Evolutionary conservation across 2,329 filamentous ascomycete genomes (phyloP).

Genomic region (Fusarium newnesense): DNA sequence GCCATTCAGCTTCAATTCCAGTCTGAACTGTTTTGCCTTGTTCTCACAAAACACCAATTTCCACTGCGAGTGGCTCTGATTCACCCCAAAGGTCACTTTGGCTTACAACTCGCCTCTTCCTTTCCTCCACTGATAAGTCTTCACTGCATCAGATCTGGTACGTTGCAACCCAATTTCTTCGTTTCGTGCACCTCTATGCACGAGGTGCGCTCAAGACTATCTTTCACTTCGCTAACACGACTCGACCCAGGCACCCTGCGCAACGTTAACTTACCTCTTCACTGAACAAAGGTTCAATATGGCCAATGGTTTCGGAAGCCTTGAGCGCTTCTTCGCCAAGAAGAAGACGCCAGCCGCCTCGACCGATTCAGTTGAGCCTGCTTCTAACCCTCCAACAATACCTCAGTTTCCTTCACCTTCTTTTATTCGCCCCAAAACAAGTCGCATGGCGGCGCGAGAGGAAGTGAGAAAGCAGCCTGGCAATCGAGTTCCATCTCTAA

Average conservation of each 20-base stretch:
- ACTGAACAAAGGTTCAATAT: conserved; percentile 49
- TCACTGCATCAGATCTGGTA: conserved; percentile 28
- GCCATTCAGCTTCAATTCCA: conserved; percentile 24
- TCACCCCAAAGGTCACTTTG: conserved; percentile 28
- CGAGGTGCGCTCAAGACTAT: conserved; percentile 8
- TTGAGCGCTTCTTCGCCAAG: conserved; percentile 65
- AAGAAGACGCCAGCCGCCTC: conserved; percentile 47
- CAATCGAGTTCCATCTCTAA: conserved; percentile 45
- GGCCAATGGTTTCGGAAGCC: conserved; percentile 60
- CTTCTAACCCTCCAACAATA: conserved; percentile 39
- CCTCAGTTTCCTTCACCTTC: conserved; percentile 62
- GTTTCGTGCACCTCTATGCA: conserved; percentile 18
- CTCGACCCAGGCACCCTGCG: conserved; percentile 35
- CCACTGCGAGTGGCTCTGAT: conserved; percentile 31
- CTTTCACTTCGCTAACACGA: conserved; percentile 37
- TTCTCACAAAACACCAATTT: conserved; percentile 28
- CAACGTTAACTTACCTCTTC: conserved; percentile 33
- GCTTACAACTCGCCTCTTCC: conserved; percentile 17
- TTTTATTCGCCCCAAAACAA: conserved; percentile 65
- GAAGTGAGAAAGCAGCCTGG: conserved; percentile 51
- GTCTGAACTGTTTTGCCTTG: conserved; percentile 20
- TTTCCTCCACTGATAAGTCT: conserved; percentile 8
- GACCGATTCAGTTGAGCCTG: conserved; percentile 38
- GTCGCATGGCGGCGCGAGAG: conserved; percentile 67
- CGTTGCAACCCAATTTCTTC: conserved; percentile 22